Evolutionary conservation across 495 filamentous ascomycete genomes (phyloP).

Genomic region (Podospora bellae-mahoneyi): DNA sequence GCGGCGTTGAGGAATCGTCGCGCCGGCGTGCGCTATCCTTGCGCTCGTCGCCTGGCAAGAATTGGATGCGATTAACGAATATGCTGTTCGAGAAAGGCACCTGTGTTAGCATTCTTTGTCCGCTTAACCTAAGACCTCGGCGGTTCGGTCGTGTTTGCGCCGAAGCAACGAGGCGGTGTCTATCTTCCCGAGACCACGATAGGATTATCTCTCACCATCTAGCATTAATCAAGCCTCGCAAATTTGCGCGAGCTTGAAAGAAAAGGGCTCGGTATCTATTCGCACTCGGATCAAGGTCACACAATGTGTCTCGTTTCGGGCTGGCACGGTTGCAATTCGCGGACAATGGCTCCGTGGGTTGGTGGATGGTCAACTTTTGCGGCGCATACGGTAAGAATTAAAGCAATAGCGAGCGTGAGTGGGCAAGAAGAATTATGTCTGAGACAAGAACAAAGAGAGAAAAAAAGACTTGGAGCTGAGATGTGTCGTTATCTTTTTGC

Average conservation of each 20-base stretch:
- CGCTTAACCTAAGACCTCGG: not conserved
- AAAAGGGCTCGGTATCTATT: not conserved
- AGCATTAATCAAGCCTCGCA: not conserved
- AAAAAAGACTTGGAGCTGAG: slow-evolving; percentile 6
- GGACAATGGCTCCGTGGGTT: not conserved
- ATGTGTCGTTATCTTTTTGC: slow-evolving; percentile 13
- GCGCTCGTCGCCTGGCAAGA: not conserved
- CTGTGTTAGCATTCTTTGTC: not conserved
- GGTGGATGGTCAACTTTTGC: not conserved
- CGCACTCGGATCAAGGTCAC: not conserved
- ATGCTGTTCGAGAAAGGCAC: not conserved
- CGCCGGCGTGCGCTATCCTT: not conserved
- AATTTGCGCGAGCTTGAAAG: not conserved
- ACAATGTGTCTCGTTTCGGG: not conserved
- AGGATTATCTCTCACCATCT: not conserved
- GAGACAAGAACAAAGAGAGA: slow-evolving; percentile 2
- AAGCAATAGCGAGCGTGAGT: slow-evolving; percentile 8
- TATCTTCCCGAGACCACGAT: not conserved
- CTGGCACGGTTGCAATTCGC: not conserved
- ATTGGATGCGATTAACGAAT: not conserved
- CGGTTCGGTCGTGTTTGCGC: not conserved
- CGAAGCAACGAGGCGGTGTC: not conserved
- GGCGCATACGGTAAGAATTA: not conserved
- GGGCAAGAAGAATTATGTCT: not conserved
- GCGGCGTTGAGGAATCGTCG: not conserved